Base-by-base conservation (phyloP, 257 asterid species). In the Nicotiana benthamiana region DNA sequence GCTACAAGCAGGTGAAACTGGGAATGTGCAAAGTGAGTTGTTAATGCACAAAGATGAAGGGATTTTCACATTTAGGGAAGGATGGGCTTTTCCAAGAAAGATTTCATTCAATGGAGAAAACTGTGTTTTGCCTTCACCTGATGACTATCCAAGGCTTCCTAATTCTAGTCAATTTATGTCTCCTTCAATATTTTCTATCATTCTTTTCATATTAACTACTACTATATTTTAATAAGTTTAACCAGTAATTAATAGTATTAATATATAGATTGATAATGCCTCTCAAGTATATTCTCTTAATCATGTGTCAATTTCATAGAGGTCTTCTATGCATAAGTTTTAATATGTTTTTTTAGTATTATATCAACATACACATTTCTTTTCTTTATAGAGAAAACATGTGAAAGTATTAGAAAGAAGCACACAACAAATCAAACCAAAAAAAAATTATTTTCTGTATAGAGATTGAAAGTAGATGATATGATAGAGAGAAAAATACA, bases 81-180 rank as follows among this genome's bases (percentile, higher is more conserved):
- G 98, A 48, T 93, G 98, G 98, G 92, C 85, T 40, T 93, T 93
- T 86, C 98, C 98, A 0, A 83, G 92, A 79, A 92, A 86, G 89
- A 82, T 93, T 15, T 87, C 88, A 3, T 93, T 93, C 83, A 92
- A 92, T 77, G 98, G 98, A 3, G 87, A 89, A 2, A 91, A 90
- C 9, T 92, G 98, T 80, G 98, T 92, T 20, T 83, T 93, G 86
- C 97, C 98, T 11, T 65, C 82, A 61, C 91, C 94, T 2, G 93
- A 90, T 84, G 87, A 88, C 4, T 91, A 86, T 48, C 94, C 96
- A 1, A 86, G 84, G 86, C 89, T 91, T 9, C 97, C 96, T 22
- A 90, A 87, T 80, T 6, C 85, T 74, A 86, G 75, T 9, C 54
- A 2, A 6, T 84, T 77, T 65, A 6, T 51, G 24, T 79, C 86